Base-by-base conservation (phyloP, 805 yeast species). In the Saccharomyces eubayanus region DNA sequence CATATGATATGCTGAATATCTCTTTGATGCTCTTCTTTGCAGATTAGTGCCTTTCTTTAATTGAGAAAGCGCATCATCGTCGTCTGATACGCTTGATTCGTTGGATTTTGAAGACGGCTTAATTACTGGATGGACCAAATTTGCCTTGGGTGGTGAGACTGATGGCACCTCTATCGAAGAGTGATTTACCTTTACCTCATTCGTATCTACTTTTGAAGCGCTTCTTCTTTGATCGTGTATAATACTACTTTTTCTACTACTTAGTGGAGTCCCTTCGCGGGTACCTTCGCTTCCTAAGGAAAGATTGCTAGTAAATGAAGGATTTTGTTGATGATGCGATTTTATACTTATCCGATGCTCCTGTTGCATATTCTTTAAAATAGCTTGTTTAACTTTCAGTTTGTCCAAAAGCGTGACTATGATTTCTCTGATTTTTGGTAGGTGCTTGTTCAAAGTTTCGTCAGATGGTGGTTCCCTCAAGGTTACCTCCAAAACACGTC, bases 1-100 rank as follows among this genome's bases (percentile, higher is more conserved):
- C 70, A 85, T 84, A 64, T 92, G 98, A 57, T 91, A 92, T 0
- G 97, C 97, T 5, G 97, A 89, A 65, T 86, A 92, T 53, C 99
- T 75, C 61, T 92, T 85, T 0, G 97, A 91, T 0, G 98, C 99
- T 57, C 97, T 79, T 60, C 99, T 79, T 73, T 86, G 95, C 31
- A 94, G 73, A 2, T 88, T 85, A 49, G 87, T 88, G 2, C 91
- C 89, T 48, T 84, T 83, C 63, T 92, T 96, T 9, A 92, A 74
- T 60, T 87, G 88, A 0, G 83, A 75, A 29, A 91, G 74, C 0
- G 96, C 89, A 60, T 85, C 89, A 21, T 67, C 71, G 52, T 64
- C 67, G 27, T 53, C 28, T 6, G 46, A 31, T 16, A 10, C 20
- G 16, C n/a, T 41, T 43, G 14, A 12, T 12, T n/a, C 30, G 21